Evolutionary conservation across 805 yeast species (phyloP), one percentile per base, ranked within the genome.

Genomic region (Schwanniomyces polymorphus): DNA sequence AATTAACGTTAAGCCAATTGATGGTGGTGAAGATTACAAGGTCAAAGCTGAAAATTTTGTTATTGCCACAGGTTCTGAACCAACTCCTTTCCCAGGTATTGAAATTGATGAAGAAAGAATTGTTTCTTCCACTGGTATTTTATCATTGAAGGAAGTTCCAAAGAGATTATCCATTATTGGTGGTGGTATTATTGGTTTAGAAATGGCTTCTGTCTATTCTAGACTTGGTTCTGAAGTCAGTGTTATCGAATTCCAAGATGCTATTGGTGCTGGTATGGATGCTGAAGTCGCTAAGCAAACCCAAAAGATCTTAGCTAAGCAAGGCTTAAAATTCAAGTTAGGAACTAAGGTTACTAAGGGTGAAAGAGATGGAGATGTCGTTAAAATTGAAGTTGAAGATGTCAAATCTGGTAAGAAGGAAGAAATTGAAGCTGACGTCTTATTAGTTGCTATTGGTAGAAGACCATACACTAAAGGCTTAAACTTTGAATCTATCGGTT

Each of bases 221-320:
- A 84, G 99, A 74, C 76, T 94, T 61, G 99, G 99, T 39, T 76
- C 97, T 38, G 91, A 94, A 76, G 99, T 94, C 54, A 92, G 97
- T 38, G 86, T 94, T 47, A 75, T 94, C 51, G 99, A 94, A 80
- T 94, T 81, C 83, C 89, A 85, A 71, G 78, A 79, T 60, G 80
- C 94, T 54, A 86, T 94, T 65, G 99, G 99, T 78, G 98, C 97
- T 50, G 95, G 97, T 58, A 94, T 94, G 97, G 99, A 94, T 70
- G 86, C 78, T 44, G 99, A 94, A 79, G 91, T 94, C 51, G 85
- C 98, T 55, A 91, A 90, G 74, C 70, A 86, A 48, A 82, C 95
- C 49, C 96, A 90, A 74, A 92, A 90, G 72, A 81, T 90, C 73
- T 78, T 94, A 62, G 80, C 86, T 63, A 94, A 92, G 79, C 99